Percentiles rank a stretch among this genome's conserved stretches.
These are phyloP conservation scores for Punica granatum DNA, from an alignment of 345 rosid species.

Conservation along the genomic window DNA sequence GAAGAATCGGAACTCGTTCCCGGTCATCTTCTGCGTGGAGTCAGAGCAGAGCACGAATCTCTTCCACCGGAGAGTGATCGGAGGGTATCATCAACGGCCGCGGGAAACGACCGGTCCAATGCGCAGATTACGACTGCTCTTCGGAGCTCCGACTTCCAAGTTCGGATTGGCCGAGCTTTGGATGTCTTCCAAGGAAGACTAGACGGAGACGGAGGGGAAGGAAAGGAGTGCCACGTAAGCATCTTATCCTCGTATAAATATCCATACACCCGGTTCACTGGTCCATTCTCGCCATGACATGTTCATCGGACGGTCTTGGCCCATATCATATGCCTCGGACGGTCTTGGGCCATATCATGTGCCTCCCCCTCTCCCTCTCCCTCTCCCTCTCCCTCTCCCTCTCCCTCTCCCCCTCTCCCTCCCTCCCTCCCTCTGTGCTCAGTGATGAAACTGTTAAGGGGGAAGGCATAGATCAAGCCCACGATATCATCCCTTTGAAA, in stretches of 20 bases:
- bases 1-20: slow-evolving; percentile 94
- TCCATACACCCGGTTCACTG: neutral
- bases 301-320: too few species aligned
- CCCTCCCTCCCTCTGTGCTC: too few species aligned
- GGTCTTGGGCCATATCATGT: too few species aligned
- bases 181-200: neutral
- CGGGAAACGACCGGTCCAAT: neutral
- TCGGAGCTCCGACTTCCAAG: neutral
- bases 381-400: too few species aligned
- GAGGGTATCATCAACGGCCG: neutral
- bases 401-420: too few species aligned
- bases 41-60: slow-evolving; percentile 1
- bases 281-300: neutral
- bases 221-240: neutral
- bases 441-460: too few species aligned
- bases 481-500: too few species aligned
- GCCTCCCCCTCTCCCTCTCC: too few species aligned
- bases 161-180: neutral
- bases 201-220: neutral
- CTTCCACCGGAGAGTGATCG: neutral
- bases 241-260: neutral
- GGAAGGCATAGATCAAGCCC: too few species aligned
- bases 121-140: neutral
- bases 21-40: slow-evolving; percentile 34
- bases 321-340: too few species aligned